phyloP scores from a whole-genome alignment of 83 land plant genomes.

The Isoetes engelmannii region DNA sequence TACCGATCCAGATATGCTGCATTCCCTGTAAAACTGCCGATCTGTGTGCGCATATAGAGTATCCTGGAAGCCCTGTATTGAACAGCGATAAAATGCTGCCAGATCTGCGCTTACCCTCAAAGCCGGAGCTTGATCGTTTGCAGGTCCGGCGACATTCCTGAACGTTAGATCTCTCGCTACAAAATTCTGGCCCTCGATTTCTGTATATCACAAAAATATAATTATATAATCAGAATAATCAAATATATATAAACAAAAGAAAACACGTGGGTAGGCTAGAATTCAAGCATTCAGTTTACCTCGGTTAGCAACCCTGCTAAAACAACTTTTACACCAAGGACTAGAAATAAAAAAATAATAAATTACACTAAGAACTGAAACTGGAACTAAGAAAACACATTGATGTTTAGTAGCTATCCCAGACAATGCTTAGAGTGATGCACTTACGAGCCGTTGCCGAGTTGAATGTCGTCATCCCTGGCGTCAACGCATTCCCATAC shows the following conservation, averaged over 20 bases:
- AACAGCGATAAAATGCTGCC: slow-evolving; percentile 5
- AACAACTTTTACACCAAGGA: not conserved
- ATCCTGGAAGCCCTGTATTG: slow-evolving; percentile 3
- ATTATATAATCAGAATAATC: not conserved
- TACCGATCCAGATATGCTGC: not conserved
- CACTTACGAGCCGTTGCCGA: slow-evolving; percentile 2
- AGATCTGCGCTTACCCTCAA: slow-evolving; percentile 2
- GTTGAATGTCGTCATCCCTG: not conserved
- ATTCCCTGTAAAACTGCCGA: slow-evolving; percentile 11
- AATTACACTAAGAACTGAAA: too few species aligned
- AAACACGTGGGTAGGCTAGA: too few species aligned
- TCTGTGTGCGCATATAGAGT: slow-evolving; percentile 4
- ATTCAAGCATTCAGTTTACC: not conserved
- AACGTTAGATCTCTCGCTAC: not conserved
- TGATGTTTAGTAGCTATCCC: too few species aligned
- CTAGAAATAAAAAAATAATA: not conserved
- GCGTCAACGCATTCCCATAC: not conserved
- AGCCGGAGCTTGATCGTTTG: not conserved
- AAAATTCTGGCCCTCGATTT: not conserved
- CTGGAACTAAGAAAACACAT: not conserved
- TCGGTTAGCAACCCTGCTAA: not conserved
- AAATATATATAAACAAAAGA: not conserved
- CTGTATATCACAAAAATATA: not conserved
- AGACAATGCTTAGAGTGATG: not conserved
- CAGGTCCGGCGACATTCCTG: not conserved